Conservation (phyloP, 2,329 filamentous ascomycete genomes). For the Davidsoniella australis region DNA sequence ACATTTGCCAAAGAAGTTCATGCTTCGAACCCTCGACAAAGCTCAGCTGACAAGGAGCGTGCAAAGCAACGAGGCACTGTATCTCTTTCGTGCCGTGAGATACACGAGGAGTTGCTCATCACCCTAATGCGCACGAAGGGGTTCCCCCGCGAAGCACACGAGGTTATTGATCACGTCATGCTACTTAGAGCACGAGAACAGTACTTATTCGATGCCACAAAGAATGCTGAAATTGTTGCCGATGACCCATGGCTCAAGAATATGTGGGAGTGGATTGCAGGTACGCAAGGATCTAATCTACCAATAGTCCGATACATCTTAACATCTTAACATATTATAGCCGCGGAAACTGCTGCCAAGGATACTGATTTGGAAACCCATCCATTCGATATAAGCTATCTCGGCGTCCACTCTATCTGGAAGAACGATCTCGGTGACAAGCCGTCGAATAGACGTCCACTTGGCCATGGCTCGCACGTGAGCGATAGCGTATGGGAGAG, state of each 20-base stretch:
- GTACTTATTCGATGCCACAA: conserved; percentile 45
- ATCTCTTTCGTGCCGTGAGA: conserved; percentile 33
- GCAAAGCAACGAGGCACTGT: conserved; percentile 12
- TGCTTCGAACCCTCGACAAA: background rate
- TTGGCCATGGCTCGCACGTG: conserved; percentile 25
- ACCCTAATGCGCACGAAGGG: conserved; percentile 28
- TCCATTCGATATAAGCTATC: conserved; percentile 54
- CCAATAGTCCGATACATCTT: background rate
- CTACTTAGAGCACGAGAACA: conserved; percentile 42
- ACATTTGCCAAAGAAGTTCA: conserved; percentile 17
- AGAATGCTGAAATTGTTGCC: conserved; percentile 48
- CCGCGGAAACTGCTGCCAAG: conserved; percentile 44
- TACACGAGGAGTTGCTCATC: conserved; percentile 37
- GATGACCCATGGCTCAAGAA: conserved; percentile 62
- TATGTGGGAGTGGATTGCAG: conserved; percentile 60
- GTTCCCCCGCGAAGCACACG: conserved; percentile 33
- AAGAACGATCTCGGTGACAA: conserved; percentile 43
- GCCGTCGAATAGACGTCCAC: conserved; percentile 29
- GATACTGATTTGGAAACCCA: conserved; percentile 54
- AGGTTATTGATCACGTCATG: conserved; percentile 38
- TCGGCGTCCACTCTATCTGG: conserved; percentile 61
- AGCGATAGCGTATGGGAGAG: conserved; percentile 40
- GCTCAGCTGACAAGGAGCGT: conserved; percentile 9
- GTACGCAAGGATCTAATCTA: conserved; percentile 24
- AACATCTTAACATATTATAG: conserved; percentile 22